These are phyloP conservation scores for Ustilago sp. DNA, from an alignment of 1,284 basidiomycete genomes.

Conservation along the genomic window DNA sequence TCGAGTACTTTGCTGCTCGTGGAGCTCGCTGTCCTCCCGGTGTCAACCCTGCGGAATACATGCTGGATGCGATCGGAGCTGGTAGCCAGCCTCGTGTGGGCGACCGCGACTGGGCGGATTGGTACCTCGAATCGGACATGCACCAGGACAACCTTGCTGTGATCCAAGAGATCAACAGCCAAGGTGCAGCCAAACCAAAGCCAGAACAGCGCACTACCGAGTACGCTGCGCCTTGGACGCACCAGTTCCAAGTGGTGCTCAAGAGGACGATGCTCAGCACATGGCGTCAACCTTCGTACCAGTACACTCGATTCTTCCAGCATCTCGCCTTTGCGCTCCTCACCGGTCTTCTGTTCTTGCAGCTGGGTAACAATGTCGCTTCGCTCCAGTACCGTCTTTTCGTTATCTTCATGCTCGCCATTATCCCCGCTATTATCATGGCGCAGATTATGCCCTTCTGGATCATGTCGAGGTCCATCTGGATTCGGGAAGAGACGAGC, in stretches of 20 bases:
- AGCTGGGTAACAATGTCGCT: slow-evolving; percentile 77
- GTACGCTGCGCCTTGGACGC: slow-evolving; percentile 78
- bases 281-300: slow-evolving; percentile 70
- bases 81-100: slow-evolving; percentile 67
- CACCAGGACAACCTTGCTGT: slow-evolving; percentile 68
- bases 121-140: slow-evolving; percentile 69
- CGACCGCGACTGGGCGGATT: slow-evolving; percentile 68
- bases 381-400: slow-evolving; percentile 88
- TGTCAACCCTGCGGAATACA: slow-evolving; percentile 74
- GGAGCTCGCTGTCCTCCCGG: slow-evolving; percentile 73
- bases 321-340: slow-evolving; percentile 77
- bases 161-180: slow-evolving; percentile 72
- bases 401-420: slow-evolving; percentile 73
- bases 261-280: slow-evolving; percentile 76
- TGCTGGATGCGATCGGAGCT: slow-evolving; percentile 70
- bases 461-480: slow-evolving; percentile 77
- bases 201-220: slow-evolving; percentile 64
- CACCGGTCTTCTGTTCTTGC: slow-evolving; percentile 85
- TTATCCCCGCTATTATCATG: slow-evolving; percentile 82
- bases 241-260: slow-evolving; percentile 82
- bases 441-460: slow-evolving; percentile 86
- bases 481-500: slow-evolving; percentile 60
- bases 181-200: slow-evolving; percentile 69
- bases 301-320: slow-evolving; percentile 78
- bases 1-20: slow-evolving; percentile 74